These are phyloP conservation scores for Pyrenula aspistea DNA, from an alignment of 495 filamentous ascomycete species.

Conservation along the genomic window DNA sequence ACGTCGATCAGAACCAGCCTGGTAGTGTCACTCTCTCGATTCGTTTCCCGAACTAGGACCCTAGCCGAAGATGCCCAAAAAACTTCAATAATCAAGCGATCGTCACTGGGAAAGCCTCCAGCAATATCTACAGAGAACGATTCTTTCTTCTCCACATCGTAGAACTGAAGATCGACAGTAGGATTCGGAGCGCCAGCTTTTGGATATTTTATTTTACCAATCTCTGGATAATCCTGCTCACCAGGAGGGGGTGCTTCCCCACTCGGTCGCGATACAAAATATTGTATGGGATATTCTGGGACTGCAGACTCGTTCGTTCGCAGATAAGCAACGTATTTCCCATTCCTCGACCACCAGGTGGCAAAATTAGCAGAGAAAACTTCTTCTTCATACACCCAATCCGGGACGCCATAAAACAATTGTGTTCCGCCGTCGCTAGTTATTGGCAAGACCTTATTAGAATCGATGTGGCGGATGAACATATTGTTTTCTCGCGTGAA, in stretches of 20 bases:
- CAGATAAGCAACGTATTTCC: slow-evolving; percentile 78
- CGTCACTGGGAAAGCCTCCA: slow-evolving; percentile 65
- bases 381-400: slow-evolving; percentile 99
- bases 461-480: slow-evolving; percentile 60
- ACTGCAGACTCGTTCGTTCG: slow-evolving; percentile 87
- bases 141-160: slow-evolving; percentile 69
- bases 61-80: slow-evolving; percentile 74
- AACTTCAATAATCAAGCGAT: slow-evolving; percentile 86
- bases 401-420: slow-evolving; percentile 92
- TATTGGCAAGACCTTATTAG: slow-evolving; percentile 50
- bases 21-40: slow-evolving; percentile 83
- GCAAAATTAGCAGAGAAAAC: slow-evolving; percentile 71
- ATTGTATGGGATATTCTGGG: slow-evolving; percentile 88
- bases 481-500: slow-evolving; percentile 86
- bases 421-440: slow-evolving; percentile 78
- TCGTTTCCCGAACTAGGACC: slow-evolving; percentile 80
- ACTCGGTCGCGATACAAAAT: slow-evolving; percentile 80
- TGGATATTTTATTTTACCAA: slow-evolving; percentile 88
- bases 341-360: slow-evolving; percentile 90
- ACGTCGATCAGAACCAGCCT: slow-evolving; percentile 82
- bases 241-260: slow-evolving; percentile 58
- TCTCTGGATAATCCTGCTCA: slow-evolving; percentile 83
- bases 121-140: slow-evolving; percentile 68
- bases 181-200: slow-evolving; percentile 94
- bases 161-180: slow-evolving; percentile 75